These are phyloP conservation scores for Fusarium sp. DNA, from an alignment of 2,329 filamentous ascomycete species.

Conservation along the genomic window DNA sequence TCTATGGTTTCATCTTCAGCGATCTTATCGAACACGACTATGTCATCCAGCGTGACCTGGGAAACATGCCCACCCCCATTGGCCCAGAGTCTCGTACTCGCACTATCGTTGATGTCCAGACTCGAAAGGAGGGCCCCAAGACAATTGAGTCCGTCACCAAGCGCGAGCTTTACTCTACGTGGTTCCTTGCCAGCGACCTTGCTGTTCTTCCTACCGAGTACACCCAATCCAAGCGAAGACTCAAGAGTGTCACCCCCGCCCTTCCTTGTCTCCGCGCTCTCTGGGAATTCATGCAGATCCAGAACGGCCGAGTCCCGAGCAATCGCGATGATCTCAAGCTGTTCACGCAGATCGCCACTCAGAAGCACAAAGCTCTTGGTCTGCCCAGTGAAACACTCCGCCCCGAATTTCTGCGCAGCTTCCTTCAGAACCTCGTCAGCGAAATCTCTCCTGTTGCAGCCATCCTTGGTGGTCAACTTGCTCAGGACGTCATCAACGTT, in stretches of 20 bases:
- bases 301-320: conserved; percentile 63
- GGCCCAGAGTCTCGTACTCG: conserved; percentile 80
- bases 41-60: conserved; percentile 83
- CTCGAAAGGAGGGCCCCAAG: conserved; percentile 74
- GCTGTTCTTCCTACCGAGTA: conserved; percentile 78
- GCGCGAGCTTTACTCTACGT: conserved; percentile 87
- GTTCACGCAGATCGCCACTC: conserved; percentile 81
- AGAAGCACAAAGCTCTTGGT: conserved; percentile 79
- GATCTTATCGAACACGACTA: conserved; percentile 93
- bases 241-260: conserved; percentile 81
- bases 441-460: conserved; percentile 90
- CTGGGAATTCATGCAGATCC: conserved; percentile 78
- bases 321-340: conserved; percentile 72
- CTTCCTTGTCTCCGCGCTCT: conserved; percentile 88
- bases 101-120: conserved; percentile 75
- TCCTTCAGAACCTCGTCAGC: conserved; percentile 84
- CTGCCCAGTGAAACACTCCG: conserved; percentile 73
- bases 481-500: conserved; percentile 97
- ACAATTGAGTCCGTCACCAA: conserved; percentile 88
- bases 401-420: conserved; percentile 79
- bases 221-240: conserved; percentile 70
- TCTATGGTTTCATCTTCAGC: conserved; percentile 95
- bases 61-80: conserved; percentile 72
- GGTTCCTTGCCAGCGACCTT: conserved; percentile 82
- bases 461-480: conserved; percentile 87